Conservation (phyloP, 768 basidiomycete species). For the Lentinula edodes region DNA sequence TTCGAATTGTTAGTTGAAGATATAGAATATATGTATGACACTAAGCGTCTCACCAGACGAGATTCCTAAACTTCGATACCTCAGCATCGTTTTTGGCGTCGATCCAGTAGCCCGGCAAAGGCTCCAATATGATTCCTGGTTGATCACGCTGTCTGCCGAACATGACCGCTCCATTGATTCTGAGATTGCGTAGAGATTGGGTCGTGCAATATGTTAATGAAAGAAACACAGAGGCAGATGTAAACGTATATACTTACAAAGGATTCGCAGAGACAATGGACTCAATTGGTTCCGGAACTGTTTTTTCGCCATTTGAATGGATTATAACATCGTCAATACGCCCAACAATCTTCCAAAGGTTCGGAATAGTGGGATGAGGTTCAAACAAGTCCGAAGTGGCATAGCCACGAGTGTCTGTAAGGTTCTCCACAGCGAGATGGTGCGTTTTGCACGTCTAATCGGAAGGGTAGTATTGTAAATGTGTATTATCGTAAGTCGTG, state of each 20-base stretch:
- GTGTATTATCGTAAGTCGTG: background rate
- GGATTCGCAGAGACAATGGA: slow-evolving; percentile 16
- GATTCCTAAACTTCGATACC: slow-evolving; percentile 19
- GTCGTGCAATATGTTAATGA: slow-evolving; percentile 8
- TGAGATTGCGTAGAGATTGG: slow-evolving; percentile 15
- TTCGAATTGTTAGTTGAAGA: background rate
- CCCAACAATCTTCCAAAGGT: slow-evolving; percentile 35
- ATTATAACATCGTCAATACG: slow-evolving; percentile 25
- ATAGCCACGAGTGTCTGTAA: slow-evolving; percentile 26
- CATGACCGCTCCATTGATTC: slow-evolving; percentile 29
- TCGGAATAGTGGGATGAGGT: slow-evolving; percentile 35
- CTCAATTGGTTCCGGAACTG: slow-evolving; percentile 24
- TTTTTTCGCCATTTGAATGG: slow-evolving; percentile 26
- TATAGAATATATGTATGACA: slow-evolving; percentile 12
- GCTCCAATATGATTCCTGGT: slow-evolving; percentile 26
- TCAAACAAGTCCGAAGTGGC: slow-evolving; percentile 38
- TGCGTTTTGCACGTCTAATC: slow-evolving; percentile 13
- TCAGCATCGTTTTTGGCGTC: slow-evolving; percentile 14
- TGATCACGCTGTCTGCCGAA: slow-evolving; percentile 33
- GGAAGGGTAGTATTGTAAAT: background rate
- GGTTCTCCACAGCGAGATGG: slow-evolving; percentile 18
- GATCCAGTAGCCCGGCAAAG: slow-evolving; percentile 20
- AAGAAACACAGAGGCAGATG: slow-evolving; percentile 18
- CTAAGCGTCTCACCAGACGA: slow-evolving; percentile 25
- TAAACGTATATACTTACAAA: slow-evolving; percentile 17